These are phyloP conservation scores for Mayamaea pseudoterrestris DNA, from an alignment of 108 stramenopile species.

Conservation along the genomic window DNA sequence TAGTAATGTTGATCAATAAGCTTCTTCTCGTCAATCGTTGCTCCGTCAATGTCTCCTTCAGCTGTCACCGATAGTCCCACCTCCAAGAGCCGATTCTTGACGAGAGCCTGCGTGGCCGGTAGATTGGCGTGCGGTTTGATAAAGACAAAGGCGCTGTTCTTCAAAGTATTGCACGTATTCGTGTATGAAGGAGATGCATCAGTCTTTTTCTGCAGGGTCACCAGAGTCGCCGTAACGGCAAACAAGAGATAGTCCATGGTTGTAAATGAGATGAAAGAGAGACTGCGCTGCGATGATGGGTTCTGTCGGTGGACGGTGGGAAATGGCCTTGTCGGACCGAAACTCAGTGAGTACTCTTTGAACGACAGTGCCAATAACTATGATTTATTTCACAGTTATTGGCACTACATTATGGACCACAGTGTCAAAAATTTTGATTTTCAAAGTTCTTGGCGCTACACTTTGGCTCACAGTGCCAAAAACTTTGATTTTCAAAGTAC, in stretches of 20 bases:
- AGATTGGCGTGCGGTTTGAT: conserved; percentile 95
- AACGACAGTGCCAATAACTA: no score
- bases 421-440: no score
- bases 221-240: background rate
- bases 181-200: no score
- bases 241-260: background rate
- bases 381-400: no score
- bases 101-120: conserved; percentile 51
- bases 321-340: no score
- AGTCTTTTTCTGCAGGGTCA: background rate
- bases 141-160: conserved; percentile 87
- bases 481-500: no score
- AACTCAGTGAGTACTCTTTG: no score
- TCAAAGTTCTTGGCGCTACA: no score
- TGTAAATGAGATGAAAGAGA: background rate
- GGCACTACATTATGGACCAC: no score
- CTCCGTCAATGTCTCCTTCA: conserved; percentile 61
- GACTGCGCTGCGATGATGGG: no score
- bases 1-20: conserved; percentile 94
- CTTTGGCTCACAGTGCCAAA: no score
- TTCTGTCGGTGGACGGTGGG: no score
- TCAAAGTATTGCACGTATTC: conserved; percentile 3
- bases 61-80: conserved; percentile 59
- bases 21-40: conserved; percentile 76
- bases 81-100: conserved; percentile 37